These are phyloP conservation scores for Candida argentea DNA, from an alignment of 805 yeast species.

Conservation along the genomic window DNA sequence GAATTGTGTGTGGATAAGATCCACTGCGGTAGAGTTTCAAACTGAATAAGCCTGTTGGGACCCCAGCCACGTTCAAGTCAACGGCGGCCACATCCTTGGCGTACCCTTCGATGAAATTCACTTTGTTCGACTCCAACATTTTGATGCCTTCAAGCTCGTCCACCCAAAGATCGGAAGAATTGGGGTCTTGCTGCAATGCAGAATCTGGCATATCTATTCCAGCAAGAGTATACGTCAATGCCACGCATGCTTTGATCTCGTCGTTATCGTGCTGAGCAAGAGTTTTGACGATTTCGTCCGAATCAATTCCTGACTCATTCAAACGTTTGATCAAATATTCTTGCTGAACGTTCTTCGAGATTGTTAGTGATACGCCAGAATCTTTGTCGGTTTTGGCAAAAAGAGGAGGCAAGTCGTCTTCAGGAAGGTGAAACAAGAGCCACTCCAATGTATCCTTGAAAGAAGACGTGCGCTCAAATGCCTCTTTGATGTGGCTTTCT, in stretches of 20 bases:
- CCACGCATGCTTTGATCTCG: conserved; percentile 42
- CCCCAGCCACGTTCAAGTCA: conserved; percentile 14
- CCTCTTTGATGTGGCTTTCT: conserved; percentile 57
- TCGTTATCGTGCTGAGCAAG: conserved; percentile 31
- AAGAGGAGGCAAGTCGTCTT: conserved; percentile 75
- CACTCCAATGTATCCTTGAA: conserved; percentile 55
- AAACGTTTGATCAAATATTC: conserved; percentile 53
- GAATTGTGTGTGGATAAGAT: conserved; percentile 54
- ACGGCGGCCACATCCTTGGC: conserved; percentile 23
- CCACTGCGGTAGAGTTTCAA: conserved; percentile 17
- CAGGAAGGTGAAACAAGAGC: conserved; percentile 84
- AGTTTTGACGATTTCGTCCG: conserved; percentile 47
- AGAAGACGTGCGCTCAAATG: conserved; percentile 45
- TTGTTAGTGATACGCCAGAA: conserved; percentile 46
- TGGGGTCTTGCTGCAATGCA: conserved; percentile 11
- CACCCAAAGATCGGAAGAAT: conserved; percentile 45
- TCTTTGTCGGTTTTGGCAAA: conserved; percentile 52
- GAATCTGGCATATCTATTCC: conserved; percentile 2
- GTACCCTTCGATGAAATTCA: conserved; percentile 14
- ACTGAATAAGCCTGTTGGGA: conserved; percentile 11
- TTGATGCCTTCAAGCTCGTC: conserved; percentile 65
- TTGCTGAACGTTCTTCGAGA: conserved; percentile 41
- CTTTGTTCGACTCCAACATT: conserved; percentile 45
- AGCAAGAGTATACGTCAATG: conserved; percentile 30
- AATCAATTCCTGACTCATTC: conserved; percentile 58